These are phyloP conservation scores for Singerocomus rubriflavus DNA, from an alignment of 1,284 basidiomycete species.

Conservation along the genomic window DNA sequence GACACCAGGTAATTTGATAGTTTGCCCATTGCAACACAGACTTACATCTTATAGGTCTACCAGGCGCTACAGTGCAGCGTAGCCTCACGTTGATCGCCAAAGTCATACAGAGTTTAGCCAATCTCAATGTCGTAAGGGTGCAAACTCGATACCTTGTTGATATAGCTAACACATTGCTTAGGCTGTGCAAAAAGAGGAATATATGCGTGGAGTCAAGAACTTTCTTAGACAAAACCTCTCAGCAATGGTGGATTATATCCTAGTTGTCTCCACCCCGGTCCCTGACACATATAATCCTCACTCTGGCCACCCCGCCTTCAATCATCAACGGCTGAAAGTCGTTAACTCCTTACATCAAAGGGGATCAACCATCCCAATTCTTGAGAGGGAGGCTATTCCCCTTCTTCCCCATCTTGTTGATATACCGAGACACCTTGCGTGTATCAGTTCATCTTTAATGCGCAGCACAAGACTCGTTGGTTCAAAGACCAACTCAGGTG, in stretches of 20 bases:
- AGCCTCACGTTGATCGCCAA: slow-evolving; percentile 77
- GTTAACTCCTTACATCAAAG: slow-evolving; percentile 56
- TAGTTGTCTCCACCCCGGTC: slow-evolving; percentile 60
- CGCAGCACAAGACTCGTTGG: slow-evolving; percentile 49
- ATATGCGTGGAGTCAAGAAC: slow-evolving; percentile 67
- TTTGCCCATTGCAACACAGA: neutral
- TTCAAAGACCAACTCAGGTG: slow-evolving; percentile 30
- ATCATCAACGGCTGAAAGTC: slow-evolving; percentile 51
- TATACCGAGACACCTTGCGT: slow-evolving; percentile 67
- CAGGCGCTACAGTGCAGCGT: slow-evolving; percentile 60
- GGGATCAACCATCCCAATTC: slow-evolving; percentile 46
- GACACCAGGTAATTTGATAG: slow-evolving; percentile 52
- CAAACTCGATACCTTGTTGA: neutral
- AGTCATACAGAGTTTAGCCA: slow-evolving; percentile 77
- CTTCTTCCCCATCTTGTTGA: slow-evolving; percentile 68
- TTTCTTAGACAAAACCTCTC: slow-evolving; percentile 58
- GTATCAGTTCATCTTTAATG: slow-evolving; percentile 69
- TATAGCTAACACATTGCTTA: slow-evolving; percentile 26
- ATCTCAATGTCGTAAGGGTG: slow-evolving; percentile 62
- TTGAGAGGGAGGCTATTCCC: slow-evolving; percentile 68
- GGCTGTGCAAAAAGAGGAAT: slow-evolving; percentile 67
- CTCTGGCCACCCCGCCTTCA: slow-evolving; percentile 35
- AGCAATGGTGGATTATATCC: slow-evolving; percentile 74
- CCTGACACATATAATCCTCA: slow-evolving; percentile 33
- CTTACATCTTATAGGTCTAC: slow-evolving; percentile 49